Evolutionary conservation across 2,329 filamentous ascomycete genomes (phyloP), one percentile per base, ranked within the genome.

Genomic region (Sphaerulina vaccinii): DNA sequence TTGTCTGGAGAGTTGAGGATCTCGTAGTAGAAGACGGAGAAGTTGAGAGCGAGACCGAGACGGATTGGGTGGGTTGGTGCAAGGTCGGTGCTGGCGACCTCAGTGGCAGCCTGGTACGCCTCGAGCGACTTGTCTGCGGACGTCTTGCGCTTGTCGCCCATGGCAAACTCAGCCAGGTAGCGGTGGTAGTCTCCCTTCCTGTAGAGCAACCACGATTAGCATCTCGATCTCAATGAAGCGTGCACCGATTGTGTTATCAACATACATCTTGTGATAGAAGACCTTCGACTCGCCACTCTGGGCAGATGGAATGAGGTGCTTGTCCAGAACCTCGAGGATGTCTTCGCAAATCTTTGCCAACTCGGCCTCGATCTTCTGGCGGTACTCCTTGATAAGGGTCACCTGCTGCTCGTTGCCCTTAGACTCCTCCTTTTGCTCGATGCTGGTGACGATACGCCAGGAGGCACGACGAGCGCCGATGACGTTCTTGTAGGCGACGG

Each of bases 171-270:
- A 71, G 92, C 92, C 59, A 96, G 88, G 79, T 96, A 96, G 73
- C 91, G 90, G 85, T 96, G 90, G 83, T 96, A 96, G 79, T 96
- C 92, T 76, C 92, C 92, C 89, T 96, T 96, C 91, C 91, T 96
- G 64, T 71, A 46, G 53, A 46, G 21, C 32, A 37, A 55, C 18
- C 44, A 39, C 46, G n/a, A 49, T 58, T 53, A 57, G 53, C 36
- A 39, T 18, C 15, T 27, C 15, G 7, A 21, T 18, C 21, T 44
- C 47, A 32, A 29, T 11, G 24, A 27, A 23, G 19, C 2, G 19
- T n/a, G 37, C 21, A 37, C 19, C 13, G 40, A 16, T 37, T 36
- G 19, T 18, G 5, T 10, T n/a, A 33, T 18, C 35, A 16, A 71
- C 83, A 65, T 75, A 95, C 90, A 97, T 97, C 87, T 97, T 97